Evolutionary conservation across 306 rosid genomes (phyloP).

Genomic region (Cicer cuneatum): DNA sequence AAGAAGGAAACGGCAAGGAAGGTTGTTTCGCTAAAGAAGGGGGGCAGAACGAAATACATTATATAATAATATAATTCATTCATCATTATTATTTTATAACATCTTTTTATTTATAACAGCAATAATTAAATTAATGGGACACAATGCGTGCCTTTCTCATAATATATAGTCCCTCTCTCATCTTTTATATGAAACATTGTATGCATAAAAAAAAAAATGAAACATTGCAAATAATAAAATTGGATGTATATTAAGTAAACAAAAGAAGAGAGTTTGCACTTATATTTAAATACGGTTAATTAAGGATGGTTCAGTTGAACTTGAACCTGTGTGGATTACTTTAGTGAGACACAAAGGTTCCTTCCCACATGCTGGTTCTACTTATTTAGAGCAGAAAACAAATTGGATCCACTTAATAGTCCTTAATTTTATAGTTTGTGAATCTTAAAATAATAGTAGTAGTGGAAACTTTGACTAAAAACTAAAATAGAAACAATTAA

Average conservation of each 20-base stretch:
- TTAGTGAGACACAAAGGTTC: slow-evolving; percentile 44
- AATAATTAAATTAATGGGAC: slow-evolving; percentile 17
- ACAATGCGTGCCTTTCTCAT: slow-evolving; percentile 12
- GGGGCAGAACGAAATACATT: not conserved
- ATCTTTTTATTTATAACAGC: too few relatives aligned
- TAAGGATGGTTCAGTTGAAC: slow-evolving; percentile 31
- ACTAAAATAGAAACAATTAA: slow-evolving; percentile 1
- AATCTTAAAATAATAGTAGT: slow-evolving; percentile 33
- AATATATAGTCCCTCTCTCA: slow-evolving; percentile 23
- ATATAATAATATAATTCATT: not conserved
- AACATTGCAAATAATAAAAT: slow-evolving; percentile 13
- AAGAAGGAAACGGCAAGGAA: slow-evolving; percentile 41
- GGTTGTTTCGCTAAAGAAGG: slow-evolving; percentile 36
- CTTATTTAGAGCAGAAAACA: slow-evolving; percentile 44
- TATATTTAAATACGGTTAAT: slow-evolving; percentile 24
- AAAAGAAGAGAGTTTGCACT: not conserved
- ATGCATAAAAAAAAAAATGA: not conserved
- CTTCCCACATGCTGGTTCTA: slow-evolving; percentile 47
- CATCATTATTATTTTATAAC: not conserved
- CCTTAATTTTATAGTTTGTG: slow-evolving; percentile 15
- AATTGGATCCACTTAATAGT: slow-evolving; percentile 42
- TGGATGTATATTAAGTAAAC: not conserved
- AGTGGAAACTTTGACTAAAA: slow-evolving; percentile 38
- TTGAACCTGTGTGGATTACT: slow-evolving; percentile 33
- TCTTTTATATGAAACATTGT: slow-evolving; percentile 41